Evolutionary conservation across 1,139 yeast species (phyloP).

Genomic region (Yamadazyma atmosphaerica): DNA sequence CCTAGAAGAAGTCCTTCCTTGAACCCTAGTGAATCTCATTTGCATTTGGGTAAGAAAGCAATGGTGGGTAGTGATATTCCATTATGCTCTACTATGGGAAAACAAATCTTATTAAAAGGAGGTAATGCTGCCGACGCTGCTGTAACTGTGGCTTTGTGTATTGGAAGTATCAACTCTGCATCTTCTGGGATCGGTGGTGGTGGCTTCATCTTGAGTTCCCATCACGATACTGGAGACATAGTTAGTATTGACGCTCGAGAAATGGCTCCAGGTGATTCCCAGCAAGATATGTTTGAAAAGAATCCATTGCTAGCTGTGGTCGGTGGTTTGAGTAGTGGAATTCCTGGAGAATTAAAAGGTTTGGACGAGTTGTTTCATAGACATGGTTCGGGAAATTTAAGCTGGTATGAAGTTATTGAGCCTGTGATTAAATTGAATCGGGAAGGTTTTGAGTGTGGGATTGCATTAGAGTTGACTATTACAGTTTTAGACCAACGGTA

Average conservation of each 20-base stretch:
- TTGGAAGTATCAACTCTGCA: constrained; percentile 80
- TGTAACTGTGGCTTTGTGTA: constrained; percentile 82
- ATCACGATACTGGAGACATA: constrained; percentile 40
- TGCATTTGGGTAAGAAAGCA: constrained; percentile 41
- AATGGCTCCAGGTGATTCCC: constrained; percentile 69
- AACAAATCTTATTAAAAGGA: constrained; percentile 58
- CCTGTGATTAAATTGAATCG: constrained; percentile 75
- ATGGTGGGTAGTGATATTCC: constrained; percentile 81
- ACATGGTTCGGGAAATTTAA: constrained; percentile 70
- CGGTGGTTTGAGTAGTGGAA: constrained; percentile 84
- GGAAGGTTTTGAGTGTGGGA: constrained; percentile 63
- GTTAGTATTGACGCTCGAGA: constrained; percentile 86
- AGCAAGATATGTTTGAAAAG: constrained; percentile 63
- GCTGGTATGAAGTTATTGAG: constrained; percentile 71
- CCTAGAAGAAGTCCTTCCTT: constrained; percentile 27
- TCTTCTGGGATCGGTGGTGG: constrained; percentile 97
- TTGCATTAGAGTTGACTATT: constrained; percentile 42
- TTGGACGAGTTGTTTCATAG: constrained; percentile 55
- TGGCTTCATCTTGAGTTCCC: constrained; percentile 64
- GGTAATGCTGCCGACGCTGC: constrained; percentile 92
- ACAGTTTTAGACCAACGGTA: constrained; percentile 23
- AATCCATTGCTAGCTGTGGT: constrained; percentile 49
- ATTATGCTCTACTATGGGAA: constrained; percentile 69
- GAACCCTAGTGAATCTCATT: constrained; percentile 30
- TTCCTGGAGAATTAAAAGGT: constrained; percentile 91